Conservation (phyloP, 306 rosid genomes). For the Dalbergia cultrata region DNA sequence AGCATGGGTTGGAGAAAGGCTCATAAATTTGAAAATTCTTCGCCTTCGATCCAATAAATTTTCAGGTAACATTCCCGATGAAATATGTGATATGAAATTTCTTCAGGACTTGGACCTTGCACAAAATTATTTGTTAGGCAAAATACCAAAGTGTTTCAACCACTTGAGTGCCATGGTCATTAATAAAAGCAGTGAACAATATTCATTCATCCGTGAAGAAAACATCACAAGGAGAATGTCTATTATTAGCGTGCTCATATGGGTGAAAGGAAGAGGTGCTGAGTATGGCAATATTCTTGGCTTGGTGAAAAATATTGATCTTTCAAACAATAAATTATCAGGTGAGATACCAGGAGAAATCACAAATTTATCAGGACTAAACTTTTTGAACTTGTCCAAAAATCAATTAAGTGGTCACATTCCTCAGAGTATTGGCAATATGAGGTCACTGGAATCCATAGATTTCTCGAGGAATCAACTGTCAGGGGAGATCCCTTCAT, state of each 20-base stretch:
- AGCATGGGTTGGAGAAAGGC: constrained; percentile 6
- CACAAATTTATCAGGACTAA: background rate
- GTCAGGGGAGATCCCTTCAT: constrained; percentile 29
- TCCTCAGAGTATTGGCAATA: constrained; percentile 36
- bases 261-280: constrained; percentile 36
- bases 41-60: constrained; percentile 28
- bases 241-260: background rate
- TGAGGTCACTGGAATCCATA: constrained; percentile 15
- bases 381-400: background rate
- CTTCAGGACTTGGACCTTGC: constrained; percentile 43
- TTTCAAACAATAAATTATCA: background rate
- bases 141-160: constrained; percentile 39
- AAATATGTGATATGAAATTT: constrained; percentile 23
- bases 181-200: background rate
- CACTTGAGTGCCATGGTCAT: constrained; percentile 35
- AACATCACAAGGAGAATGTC: background rate
- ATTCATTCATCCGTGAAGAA: background rate
- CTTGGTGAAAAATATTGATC: background rate
- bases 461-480: constrained; percentile 50
- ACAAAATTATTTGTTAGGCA: constrained; percentile 30
- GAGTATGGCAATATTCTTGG: background rate
- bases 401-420: constrained; percentile 25
- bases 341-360: background rate
- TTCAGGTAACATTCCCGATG: constrained; percentile 36
- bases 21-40: background rate